Percentiles rank a stretch among this genome's conserved stretches.
phyloP scores from a whole-genome alignment of 768 basidiomycete species.

The Hemileccinum rubropunctum region DNA sequence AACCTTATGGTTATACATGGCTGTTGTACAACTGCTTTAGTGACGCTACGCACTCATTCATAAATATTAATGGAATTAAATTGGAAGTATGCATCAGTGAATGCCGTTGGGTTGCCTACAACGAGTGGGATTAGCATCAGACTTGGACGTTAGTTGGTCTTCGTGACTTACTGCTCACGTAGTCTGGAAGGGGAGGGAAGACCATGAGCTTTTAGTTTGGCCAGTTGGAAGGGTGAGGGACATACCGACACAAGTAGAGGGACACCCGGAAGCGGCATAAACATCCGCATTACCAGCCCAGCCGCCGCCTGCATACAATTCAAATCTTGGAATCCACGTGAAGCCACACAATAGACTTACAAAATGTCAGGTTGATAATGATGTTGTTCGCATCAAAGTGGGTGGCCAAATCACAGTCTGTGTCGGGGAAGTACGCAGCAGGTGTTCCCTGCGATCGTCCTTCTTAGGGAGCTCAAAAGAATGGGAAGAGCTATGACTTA shows the following conservation, averaged over 20 bases:
- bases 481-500: background rate
- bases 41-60: background rate
- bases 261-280: slow-evolving; percentile 31
- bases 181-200: slow-evolving; percentile 13
- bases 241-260: slow-evolving; percentile 30
- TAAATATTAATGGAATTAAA: slow-evolving; percentile 40
- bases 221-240: background rate
- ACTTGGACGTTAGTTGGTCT: too few relatives aligned
- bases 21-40: too few relatives aligned
- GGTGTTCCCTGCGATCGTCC: slow-evolving; percentile 28
- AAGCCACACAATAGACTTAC: slow-evolving; percentile 12
- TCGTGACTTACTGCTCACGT: slow-evolving; percentile 24
- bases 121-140: background rate
- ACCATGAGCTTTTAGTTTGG: background rate
- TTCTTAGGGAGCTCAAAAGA: background rate
- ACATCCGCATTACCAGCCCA: slow-evolving; percentile 27
- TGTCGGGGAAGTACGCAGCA: slow-evolving; percentile 35
- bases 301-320: slow-evolving; percentile 22
- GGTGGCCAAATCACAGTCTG: slow-evolving; percentile 39
- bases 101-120: slow-evolving; percentile 38
- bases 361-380: slow-evolving; percentile 36
- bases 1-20: too few relatives aligned
- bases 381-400: slow-evolving; percentile 34
- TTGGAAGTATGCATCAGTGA: slow-evolving; percentile 41
- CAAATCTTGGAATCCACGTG: background rate